Conservation (phyloP, 805 yeast genomes). For the Saccharomycopsis sp. region DNA sequence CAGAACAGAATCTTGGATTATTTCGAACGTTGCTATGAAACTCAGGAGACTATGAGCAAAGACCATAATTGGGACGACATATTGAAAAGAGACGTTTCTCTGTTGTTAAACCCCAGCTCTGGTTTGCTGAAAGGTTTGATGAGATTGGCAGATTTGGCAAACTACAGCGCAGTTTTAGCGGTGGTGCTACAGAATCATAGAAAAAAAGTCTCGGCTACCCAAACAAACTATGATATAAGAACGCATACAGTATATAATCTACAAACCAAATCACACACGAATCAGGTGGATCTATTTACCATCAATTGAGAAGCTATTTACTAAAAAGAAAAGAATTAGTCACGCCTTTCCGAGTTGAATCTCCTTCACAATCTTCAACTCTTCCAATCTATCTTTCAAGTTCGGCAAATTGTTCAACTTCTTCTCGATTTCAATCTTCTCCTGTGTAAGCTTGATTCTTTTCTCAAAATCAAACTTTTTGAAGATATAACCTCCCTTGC, state of each 20-base stretch:
- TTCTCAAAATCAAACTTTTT: slow-evolving; percentile 60
- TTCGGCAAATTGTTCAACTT: slow-evolving; percentile 61
- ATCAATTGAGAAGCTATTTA: no score
- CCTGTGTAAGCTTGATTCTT: slow-evolving; percentile 70
- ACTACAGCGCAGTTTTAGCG: slow-evolving; percentile 16
- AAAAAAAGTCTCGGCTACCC: slow-evolving; percentile 9
- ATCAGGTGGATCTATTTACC: no score
- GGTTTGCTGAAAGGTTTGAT: slow-evolving; percentile 1
- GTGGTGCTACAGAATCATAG: slow-evolving; percentile 9
- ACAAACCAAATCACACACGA: neutral
- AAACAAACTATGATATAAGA: slow-evolving; percentile 7
- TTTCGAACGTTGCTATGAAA: no score
- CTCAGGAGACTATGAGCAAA: no score
- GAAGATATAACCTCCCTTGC: slow-evolving; percentile 63
- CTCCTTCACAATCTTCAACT: slow-evolving; percentile 44
- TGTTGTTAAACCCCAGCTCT: slow-evolving; percentile 10
- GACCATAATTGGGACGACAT: no score
- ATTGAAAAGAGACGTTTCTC: slow-evolving; percentile 4
- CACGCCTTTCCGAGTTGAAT: no score
- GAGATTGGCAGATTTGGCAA: slow-evolving; percentile 16
- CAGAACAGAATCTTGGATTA: no score
- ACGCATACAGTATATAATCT: slow-evolving; percentile 1
- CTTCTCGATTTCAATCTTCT: slow-evolving; percentile 61
- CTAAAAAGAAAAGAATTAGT: no score
- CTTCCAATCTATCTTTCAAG: slow-evolving; percentile 56